Conservation (phyloP, 768 basidiomycete species). For the Tylopilus subfusipes region DNA sequence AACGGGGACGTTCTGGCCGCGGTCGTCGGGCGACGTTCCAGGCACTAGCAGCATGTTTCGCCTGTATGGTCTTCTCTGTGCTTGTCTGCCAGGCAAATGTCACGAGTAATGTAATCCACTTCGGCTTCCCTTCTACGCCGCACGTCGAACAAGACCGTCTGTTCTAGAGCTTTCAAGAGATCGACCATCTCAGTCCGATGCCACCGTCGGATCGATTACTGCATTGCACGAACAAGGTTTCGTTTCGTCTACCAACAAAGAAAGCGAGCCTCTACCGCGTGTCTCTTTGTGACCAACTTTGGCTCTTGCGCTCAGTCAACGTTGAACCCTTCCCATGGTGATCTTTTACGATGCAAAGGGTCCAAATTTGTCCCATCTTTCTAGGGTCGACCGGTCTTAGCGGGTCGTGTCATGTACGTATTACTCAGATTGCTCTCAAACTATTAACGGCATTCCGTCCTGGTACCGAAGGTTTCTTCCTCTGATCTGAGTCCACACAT, state of each 20-base stretch:
- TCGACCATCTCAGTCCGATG: neutral
- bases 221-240: neutral
- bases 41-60: neutral
- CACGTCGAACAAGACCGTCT: neutral
- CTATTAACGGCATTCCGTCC: conserved; percentile 11
- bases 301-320: neutral
- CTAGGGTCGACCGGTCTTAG: neutral
- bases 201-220: neutral
- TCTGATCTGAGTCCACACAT: neutral
- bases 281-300: neutral
- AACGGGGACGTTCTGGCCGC: neutral
- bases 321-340: neutral
- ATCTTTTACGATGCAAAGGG: neutral
- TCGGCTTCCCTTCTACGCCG: too few species aligned
- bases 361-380: neutral
- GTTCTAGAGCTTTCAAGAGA: neutral
- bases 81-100: neutral
- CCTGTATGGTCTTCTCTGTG: neutral
- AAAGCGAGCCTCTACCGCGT: neutral
- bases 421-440: neutral
- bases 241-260: neutral
- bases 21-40: neutral
- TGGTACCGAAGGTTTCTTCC: conserved; percentile 1
- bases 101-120: neutral
- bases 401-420: neutral